Base-by-base conservation (phyloP, 768 basidiomycete genomes). In the Calocybe cyanea region DNA sequence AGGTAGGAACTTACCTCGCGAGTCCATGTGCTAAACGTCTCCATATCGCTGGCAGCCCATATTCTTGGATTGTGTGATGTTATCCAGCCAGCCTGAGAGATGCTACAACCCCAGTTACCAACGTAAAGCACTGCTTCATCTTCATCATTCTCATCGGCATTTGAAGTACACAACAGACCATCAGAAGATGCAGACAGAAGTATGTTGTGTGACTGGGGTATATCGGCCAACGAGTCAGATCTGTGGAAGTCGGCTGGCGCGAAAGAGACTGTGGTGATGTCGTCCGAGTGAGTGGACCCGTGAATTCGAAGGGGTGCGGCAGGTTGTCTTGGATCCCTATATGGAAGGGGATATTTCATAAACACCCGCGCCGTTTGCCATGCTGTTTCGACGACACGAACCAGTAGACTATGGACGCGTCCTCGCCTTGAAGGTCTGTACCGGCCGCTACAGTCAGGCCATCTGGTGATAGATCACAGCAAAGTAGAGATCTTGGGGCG, bases 21-120 rank as follows among this genome's bases (percentile, higher is more conserved):
- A 20, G 83, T 78, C 94, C 92, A 97, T 11, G 79, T 73, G 45
- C 87, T 86, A 53, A 94, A 87, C 0, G 88, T 92, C 63, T 97
- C 92, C 93, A 96, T 96, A 66, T 96, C 94, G 52, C 90, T 93
- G 9, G 81, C 76, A 18, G 85, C 86, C 92, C 92, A 96, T 7
- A 92, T 70, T 38, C 62, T 67, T 23, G 66, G 66, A 13, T 51
- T 58, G 4, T 56, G 39, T 15, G 59, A 50, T 15, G 68, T 58
- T 41, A 78, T 74, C 85, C 83, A 87, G 1, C 83, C 91, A 6
- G 78, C 81, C 57, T 88, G 86, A 0, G 85, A 83, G 48, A 91
- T 68, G 57, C 85, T 91, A 57, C 81, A 82, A 2, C 86, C 89
- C 81, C 85, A 89, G 52, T 92, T 92, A n/a, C 85, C 87, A 18